Evolutionary conservation across 1,139 yeast genomes (phyloP).

Genomic region (Candida sojae): DNA sequence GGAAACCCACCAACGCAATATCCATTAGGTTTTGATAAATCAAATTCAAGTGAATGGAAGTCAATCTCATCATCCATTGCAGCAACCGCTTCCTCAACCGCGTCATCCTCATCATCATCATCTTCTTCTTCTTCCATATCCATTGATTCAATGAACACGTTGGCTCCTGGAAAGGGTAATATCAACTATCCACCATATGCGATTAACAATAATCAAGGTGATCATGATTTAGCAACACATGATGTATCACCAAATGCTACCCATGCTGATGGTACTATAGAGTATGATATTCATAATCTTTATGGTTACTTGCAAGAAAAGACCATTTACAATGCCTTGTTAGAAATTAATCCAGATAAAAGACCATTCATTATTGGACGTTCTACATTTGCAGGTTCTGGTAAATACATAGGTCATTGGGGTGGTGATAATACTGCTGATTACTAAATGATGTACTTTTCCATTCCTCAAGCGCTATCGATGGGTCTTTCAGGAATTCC

Average conservation of each 20-base stretch:
- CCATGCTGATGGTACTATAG: constrained; percentile 29
- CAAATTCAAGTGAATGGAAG: constrained; percentile 22
- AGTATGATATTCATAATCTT: constrained; percentile 26
- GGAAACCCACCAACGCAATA: constrained; percentile 17
- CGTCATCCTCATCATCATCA: constrained; percentile 15
- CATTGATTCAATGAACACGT: constrained; percentile 20
- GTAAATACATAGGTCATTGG: constrained; percentile 23
- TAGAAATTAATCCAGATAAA: constrained; percentile 19
- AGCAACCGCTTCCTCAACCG: constrained; percentile 12
- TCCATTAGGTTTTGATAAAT: constrained; percentile 21
- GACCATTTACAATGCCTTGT: constrained; percentile 21
- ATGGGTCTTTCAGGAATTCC: constrained; percentile 24
- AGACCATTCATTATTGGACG: constrained; percentile 24
- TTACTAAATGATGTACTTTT: constrained; percentile 21
- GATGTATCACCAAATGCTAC: constrained; percentile 32
- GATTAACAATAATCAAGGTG: constrained; percentile 24
- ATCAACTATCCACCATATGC: constrained; percentile 35
- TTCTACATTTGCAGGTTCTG: constrained; percentile 23
- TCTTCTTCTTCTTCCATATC: constrained; percentile 17
- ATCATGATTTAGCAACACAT: constrained; percentile 28
- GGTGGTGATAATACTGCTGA: constrained; percentile 25
- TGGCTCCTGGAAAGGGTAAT: constrained; percentile 27
- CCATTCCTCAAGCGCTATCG: constrained; percentile 24
- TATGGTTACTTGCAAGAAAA: constrained; percentile 21
- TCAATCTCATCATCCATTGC: constrained; percentile 18